phyloP scores from a whole-genome alignment of 768 basidiomycete species.

The Coprinellus micaceus region DNA sequence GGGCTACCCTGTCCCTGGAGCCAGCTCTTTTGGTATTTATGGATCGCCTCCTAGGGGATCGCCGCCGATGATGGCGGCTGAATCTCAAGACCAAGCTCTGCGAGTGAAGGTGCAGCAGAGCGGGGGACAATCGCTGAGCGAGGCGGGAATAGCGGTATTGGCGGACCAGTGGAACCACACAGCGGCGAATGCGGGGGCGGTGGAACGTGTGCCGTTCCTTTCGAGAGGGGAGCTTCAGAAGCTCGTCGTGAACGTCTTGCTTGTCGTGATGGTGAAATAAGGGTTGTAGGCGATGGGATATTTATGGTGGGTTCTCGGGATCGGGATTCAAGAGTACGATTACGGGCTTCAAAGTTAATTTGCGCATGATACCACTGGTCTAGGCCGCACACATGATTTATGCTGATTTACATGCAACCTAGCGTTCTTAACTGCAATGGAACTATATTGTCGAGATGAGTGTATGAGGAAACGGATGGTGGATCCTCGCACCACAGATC shows the following conservation, averaged over 20 bases:
- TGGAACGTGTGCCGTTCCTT: slow-evolving; percentile 68
- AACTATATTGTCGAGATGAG: too few relatives aligned
- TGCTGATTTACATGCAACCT: too few relatives aligned
- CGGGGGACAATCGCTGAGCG: slow-evolving; percentile 60
- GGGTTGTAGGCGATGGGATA: too few relatives aligned
- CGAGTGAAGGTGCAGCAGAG: slow-evolving; percentile 59
- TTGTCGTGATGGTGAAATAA: slow-evolving; percentile 64
- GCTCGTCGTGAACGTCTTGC: slow-evolving; percentile 69
- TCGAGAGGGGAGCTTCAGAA: slow-evolving; percentile 65
- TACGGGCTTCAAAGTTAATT: too few relatives aligned
- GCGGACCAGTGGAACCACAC: slow-evolving; percentile 45
- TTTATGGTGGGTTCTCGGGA: too few relatives aligned
- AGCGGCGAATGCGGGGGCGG: slow-evolving; percentile 43
- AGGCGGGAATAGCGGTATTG: slow-evolving; percentile 59
- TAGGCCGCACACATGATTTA: too few relatives aligned
- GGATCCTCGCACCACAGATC: too few relatives aligned
- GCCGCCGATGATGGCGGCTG: slow-evolving; percentile 5
- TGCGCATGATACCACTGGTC: too few relatives aligned
- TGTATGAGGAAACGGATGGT: too few relatives aligned
- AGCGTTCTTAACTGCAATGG: too few relatives aligned
- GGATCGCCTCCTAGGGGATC: too few relatives aligned
- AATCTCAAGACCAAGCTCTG: slow-evolving; percentile 35
- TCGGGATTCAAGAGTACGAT: too few relatives aligned
- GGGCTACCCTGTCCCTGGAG: slow-evolving; percentile 27
- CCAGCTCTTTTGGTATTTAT: slow-evolving; percentile 42